phyloP scores from a whole-genome alignment of 192 early-diverging fungal genomes.

The Thamnidium elegans region DNA sequence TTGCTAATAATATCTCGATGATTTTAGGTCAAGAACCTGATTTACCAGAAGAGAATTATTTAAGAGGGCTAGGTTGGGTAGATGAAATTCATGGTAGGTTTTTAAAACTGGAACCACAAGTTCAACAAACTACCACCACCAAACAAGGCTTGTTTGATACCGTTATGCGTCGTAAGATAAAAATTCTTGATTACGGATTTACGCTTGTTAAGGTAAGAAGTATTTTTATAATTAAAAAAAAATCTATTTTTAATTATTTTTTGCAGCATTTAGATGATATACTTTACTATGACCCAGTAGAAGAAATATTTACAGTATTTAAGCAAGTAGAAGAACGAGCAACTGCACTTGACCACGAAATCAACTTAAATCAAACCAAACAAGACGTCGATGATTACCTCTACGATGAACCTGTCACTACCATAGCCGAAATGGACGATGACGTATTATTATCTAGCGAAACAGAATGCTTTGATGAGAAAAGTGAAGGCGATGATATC shows the following conservation, averaged over 20 bases:
- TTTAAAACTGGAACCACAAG: neutral
- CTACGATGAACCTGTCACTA: neutral
- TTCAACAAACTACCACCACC: too few relatives aligned
- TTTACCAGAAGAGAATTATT: conserved; percentile 47
- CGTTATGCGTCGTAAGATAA: conserved; percentile 7
- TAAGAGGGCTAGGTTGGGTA: conserved; percentile 52
- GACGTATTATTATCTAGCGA: conserved; percentile 22
- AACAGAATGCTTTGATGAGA: conserved; percentile 17
- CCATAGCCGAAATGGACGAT: conserved; percentile 19
- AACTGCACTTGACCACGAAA: neutral
- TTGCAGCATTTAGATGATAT: conserved; percentile 25
- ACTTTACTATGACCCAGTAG: conserved; percentile 22
- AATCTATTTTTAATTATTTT: neutral
- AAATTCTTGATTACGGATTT: conserved; percentile 34
- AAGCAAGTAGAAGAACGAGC: neutral
- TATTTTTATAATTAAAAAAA: neutral
- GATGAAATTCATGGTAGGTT: conserved; percentile 24
- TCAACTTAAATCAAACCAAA: neutral
- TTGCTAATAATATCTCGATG: neutral
- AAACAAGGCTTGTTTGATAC: neutral
- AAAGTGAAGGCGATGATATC: conserved; percentile 17
- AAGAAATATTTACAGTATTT: conserved; percentile 2
- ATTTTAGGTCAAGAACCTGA: conserved; percentile 24
- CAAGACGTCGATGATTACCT: neutral
- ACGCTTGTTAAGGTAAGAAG: conserved; percentile 34